These are phyloP conservation scores for Artomyces pyxidatus DNA, from an alignment of 768 basidiomycete species.

Conservation along the genomic window DNA sequence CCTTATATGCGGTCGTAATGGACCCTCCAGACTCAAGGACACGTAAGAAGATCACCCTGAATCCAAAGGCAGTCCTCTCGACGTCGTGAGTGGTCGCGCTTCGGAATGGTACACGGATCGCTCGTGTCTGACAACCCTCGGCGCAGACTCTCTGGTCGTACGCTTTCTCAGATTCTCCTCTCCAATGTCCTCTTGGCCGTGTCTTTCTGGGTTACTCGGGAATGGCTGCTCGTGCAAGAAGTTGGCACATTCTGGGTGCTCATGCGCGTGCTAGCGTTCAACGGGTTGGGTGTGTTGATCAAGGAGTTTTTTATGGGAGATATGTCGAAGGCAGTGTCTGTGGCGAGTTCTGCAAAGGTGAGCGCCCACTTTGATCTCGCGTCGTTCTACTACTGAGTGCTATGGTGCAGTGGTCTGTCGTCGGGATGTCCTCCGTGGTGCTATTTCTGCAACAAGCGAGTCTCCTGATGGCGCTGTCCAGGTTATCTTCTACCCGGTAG, in stretches of 20 bases:
- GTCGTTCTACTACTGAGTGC: slow-evolving; percentile 7
- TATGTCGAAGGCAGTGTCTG: slow-evolving; percentile 41
- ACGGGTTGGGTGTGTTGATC: slow-evolving; percentile 54
- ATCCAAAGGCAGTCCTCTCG: slow-evolving; percentile 18
- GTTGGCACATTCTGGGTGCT: slow-evolving; percentile 71
- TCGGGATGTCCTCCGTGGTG: slow-evolving; percentile 59
- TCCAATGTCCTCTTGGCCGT: slow-evolving; percentile 59
- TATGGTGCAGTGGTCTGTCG: slow-evolving; percentile 52
- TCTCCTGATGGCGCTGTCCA: slow-evolving; percentile 59
- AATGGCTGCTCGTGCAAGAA: slow-evolving; percentile 56
- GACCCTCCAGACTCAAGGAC: slow-evolving; percentile 26
- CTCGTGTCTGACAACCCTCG: background rate
- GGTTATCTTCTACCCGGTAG: slow-evolving; percentile 61
- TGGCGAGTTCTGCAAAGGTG: slow-evolving; percentile 40
- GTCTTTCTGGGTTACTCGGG: slow-evolving; percentile 56
- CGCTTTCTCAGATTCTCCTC: slow-evolving; percentile 36
- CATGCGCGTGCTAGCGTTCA: slow-evolving; percentile 64
- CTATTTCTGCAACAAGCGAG: slow-evolving; percentile 62
- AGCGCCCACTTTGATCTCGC: slow-evolving; percentile 13
- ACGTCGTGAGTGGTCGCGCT: slow-evolving; percentile 15
- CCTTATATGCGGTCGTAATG: slow-evolving; percentile 18
- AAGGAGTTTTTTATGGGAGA: slow-evolving; percentile 54
- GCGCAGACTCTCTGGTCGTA: slow-evolving; percentile 7
- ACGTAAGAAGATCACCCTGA: slow-evolving; percentile 27
- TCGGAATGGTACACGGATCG: background rate